These are phyloP conservation scores for Kodamaea laetipori DNA, from an alignment of 805 yeast species.

Conservation along the genomic window DNA sequence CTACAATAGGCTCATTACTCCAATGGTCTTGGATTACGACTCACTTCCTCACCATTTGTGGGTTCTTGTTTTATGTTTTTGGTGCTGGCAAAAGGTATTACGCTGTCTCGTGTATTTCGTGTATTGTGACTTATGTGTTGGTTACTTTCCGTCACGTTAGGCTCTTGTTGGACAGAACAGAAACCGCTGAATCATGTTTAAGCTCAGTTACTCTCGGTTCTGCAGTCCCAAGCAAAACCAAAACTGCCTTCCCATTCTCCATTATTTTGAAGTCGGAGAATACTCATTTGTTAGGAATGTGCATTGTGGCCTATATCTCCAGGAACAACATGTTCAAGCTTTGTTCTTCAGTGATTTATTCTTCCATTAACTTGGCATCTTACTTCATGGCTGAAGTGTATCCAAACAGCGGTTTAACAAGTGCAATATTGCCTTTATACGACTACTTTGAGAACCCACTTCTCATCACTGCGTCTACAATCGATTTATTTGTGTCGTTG, in stretches of 20 bases:
- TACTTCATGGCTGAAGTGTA: constrained; percentile 22
- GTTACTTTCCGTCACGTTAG: constrained; percentile 22
- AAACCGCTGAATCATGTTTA: background rate
- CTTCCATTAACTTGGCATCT: constrained; percentile 28
- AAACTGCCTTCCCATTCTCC: constrained; percentile 20
- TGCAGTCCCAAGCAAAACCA: background rate
- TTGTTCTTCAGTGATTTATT: constrained; percentile 29
- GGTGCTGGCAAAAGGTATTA: constrained; percentile 11
- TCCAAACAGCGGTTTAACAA: constrained; percentile 17
- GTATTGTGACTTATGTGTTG: constrained; percentile 22
- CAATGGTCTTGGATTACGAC: constrained; percentile 7
- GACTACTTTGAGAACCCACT: constrained; percentile 20
- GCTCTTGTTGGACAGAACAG: background rate
- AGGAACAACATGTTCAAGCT: constrained; percentile 23
- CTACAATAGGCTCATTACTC: background rate
- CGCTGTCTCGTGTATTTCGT: constrained; percentile 12
- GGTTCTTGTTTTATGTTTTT: background rate
- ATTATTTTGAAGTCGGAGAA: constrained; percentile 31
- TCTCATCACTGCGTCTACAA: constrained; percentile 19
- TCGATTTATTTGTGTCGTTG: constrained; percentile 14
- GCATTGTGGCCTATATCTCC: constrained; percentile 25
- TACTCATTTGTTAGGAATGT: constrained; percentile 26
- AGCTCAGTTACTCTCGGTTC: no score
- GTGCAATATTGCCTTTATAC: constrained; percentile 19
- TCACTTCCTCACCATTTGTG: constrained; percentile 11